These are phyloP conservation scores for Mesembryanthemum crystallinum DNA, from an alignment of 148 eudicot genomes.

Conservation along the genomic window DNA sequence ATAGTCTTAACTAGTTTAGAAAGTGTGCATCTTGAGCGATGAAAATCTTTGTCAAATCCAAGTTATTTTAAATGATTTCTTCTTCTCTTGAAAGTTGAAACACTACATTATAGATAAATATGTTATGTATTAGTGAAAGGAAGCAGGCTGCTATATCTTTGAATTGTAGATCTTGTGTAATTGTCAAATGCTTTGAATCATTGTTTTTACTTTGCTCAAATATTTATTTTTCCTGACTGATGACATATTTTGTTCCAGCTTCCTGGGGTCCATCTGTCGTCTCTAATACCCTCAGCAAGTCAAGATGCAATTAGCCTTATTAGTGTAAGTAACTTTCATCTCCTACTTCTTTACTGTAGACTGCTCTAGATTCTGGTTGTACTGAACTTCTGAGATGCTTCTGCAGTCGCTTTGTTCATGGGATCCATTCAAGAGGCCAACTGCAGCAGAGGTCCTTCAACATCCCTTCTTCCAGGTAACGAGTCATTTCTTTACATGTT, in stretches of 20 bases:
- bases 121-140: not conserved
- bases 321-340: slow-evolving; percentile 35
- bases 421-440: slow-evolving; percentile 88
- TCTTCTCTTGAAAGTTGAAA: not conserved
- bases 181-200: not conserved
- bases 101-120: not conserved
- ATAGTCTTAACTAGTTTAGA: not conserved
- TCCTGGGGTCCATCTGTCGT: slow-evolving; percentile 64
- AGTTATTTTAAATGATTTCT: not conserved
- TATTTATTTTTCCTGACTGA: slow-evolving; percentile 10
- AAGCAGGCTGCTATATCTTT: not conserved
- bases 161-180: not conserved
- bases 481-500: not conserved
- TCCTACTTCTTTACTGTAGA: not conserved
- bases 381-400: not conserved
- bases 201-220: slow-evolving; percentile 1
- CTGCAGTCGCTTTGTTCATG: slow-evolving; percentile 42
- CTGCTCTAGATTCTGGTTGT: not conserved
- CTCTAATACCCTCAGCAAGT: slow-evolving; percentile 70
- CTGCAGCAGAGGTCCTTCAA: slow-evolving; percentile 79
- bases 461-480: slow-evolving; percentile 92
- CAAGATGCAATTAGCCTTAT: slow-evolving; percentile 69
- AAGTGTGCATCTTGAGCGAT: not conserved
- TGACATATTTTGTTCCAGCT: slow-evolving; percentile 38
- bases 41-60: not conserved